Percentiles rank a stretch among this genome's conserved stretches.
Evolutionary conservation across 352 stramenopile species (phyloP).

Genomic region (Pythium apleroticum): DNA sequence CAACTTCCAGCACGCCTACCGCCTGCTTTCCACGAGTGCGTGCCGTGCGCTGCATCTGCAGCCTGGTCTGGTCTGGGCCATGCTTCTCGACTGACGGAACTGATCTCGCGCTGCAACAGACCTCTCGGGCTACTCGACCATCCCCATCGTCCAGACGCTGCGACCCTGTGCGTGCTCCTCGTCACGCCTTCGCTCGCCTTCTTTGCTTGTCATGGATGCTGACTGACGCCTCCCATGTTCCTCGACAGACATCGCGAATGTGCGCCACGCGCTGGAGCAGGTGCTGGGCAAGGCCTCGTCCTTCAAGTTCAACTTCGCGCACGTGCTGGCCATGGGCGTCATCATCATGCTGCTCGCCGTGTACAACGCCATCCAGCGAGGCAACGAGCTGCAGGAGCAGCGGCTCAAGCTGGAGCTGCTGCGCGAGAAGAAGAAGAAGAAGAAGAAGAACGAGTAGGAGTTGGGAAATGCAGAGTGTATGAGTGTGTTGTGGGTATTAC

Average conservation of each 20-base stretch:
- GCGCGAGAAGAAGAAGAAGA: conserved; percentile 31
- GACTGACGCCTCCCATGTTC: conserved; percentile 13
- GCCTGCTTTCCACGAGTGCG: conserved; percentile 62
- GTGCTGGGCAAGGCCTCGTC: conserved; percentile 71
- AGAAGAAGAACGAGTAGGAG: conserved; percentile 8
- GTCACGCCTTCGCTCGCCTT: background rate
- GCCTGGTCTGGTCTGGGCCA: too few relatives aligned
- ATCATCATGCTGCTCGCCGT: conserved; percentile 77
- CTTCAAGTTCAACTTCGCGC: conserved; percentile 81
- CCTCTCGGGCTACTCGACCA: conserved; percentile 68
- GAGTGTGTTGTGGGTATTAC: background rate
- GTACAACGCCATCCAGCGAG: conserved; percentile 73
- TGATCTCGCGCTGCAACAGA: conserved; percentile 27
- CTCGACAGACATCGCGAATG: conserved; percentile 56
- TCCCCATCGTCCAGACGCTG: conserved; percentile 56
- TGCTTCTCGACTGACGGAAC: too few relatives aligned
- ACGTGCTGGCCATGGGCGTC: conserved; percentile 80
- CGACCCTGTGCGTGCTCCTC: conserved; percentile 45
- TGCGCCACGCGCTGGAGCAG: conserved; percentile 68
- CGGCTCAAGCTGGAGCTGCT: conserved; percentile 51
- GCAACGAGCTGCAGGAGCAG: conserved; percentile 73
- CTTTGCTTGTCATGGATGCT: conserved; percentile 1
- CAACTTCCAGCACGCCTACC: conserved; percentile 80
- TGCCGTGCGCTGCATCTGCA: background rate
- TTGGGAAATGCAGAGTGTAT: background rate